phyloP scores from a whole-genome alignment of 257 asterid species.

The Solanum sparsipilum region DNA sequence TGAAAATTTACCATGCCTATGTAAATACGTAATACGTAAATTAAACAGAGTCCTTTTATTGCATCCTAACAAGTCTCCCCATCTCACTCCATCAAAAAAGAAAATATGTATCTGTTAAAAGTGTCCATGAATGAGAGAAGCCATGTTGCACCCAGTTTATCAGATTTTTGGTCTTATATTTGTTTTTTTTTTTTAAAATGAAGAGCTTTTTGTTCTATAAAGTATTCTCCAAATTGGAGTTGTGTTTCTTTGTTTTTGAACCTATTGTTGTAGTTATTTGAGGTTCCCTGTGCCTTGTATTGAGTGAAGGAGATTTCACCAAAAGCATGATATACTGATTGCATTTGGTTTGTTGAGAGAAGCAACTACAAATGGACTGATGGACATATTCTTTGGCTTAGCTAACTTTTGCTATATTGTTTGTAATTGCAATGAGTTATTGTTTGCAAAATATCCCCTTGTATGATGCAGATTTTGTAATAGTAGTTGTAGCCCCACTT shows the following conservation, averaged over 20 bases:
- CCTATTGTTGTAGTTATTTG: not conserved
- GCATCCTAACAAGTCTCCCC: not conserved
- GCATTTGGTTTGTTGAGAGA: not conserved
- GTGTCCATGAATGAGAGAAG: not conserved
- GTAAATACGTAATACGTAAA: constrained; percentile 35
- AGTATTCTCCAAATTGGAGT: not conserved
- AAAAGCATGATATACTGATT: not conserved
- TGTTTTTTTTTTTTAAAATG: not conserved
- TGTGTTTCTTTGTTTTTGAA: not conserved
- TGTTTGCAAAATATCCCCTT: not conserved
- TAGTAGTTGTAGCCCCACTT: not conserved
- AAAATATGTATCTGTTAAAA: not conserved
- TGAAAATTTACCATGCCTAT: not conserved
- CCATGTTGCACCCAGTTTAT: not conserved
- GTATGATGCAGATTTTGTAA: not conserved
- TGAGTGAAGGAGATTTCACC: not conserved
- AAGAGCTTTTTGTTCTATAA: not conserved
- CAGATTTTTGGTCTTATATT: not conserved
- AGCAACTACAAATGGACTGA: not conserved
- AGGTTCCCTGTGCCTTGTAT: not conserved
- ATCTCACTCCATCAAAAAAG: not conserved
- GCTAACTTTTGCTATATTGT: not conserved
- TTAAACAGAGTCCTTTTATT: constrained; percentile 4
- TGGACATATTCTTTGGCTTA: not conserved
- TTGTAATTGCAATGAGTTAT: not conserved